Base-by-base conservation (phyloP, 208 protist species). In the Leishmania aethiopica region DNA sequence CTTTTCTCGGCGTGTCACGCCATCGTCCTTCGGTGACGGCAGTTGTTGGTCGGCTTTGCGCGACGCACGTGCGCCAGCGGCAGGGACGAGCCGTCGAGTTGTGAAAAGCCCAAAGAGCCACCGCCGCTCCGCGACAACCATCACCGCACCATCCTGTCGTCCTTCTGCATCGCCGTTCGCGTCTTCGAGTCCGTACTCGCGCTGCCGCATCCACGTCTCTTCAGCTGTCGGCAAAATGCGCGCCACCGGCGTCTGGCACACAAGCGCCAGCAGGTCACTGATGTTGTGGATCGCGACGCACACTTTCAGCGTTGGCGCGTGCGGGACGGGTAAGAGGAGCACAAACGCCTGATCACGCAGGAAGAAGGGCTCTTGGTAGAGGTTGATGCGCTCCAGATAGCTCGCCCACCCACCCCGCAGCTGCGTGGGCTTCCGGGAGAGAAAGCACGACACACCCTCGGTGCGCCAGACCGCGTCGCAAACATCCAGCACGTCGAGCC, bases 211-310 rank as follows among this genome's bases (percentile, higher is more conserved):
- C 85, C 90, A 89, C 80, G 74, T 62, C 62, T 92, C 84, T 64
- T 91, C 90, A 40, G 78, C 78, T 11, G 88, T 89, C 17, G 84
- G 84, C 53, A 90, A 66, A 59, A 90, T 81, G 17, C 76, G 77
- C 60, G 75, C 40, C 47, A 96, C 51, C 0, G 88, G 89, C 10
- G 72, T 72, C 75, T 91, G 85, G 10, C 86, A 83, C 53, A 96
- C 77, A 15, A 96, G 67, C 49, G 87, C 83, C 77, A 96, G 59
- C 28, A 96, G 85, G 77, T 96, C 92, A 74, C 93, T 85, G 45
- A 96, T 53, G 84, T 93, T 91, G 80, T 94, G 92, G 19, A 96
- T 77, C 2, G 90, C 92, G 28, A 94, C 84, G 67, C 89, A 92
- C 60, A 96, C 88, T 57, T 90, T 91, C 76, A 96, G 86, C 55